phyloP scores from a whole-genome alignment of 352 stramenopile species.

The Phytophthora capsici region DNA sequence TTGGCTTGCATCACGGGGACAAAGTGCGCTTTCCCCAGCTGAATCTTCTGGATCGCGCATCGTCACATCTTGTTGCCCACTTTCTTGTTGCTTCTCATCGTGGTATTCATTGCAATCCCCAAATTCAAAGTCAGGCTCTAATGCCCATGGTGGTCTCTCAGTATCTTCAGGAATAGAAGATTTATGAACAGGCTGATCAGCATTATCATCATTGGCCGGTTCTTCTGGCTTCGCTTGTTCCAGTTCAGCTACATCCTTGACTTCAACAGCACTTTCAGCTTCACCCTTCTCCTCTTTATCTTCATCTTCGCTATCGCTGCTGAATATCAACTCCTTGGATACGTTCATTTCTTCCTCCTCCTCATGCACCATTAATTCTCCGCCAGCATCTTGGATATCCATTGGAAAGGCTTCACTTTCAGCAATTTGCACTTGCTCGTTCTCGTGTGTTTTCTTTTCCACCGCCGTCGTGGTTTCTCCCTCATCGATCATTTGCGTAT shows the following conservation, averaged over 20 bases:
- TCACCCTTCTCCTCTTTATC: slow-evolving; percentile 25
- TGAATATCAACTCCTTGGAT: slow-evolving; percentile 50
- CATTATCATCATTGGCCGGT: not conserved
- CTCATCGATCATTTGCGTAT: slow-evolving; percentile 40
- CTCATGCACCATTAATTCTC: slow-evolving; percentile 22
- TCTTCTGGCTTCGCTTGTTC: slow-evolving; percentile 1
- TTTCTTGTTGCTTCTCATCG: slow-evolving; percentile 1
- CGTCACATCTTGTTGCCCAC: slow-evolving; percentile 22
- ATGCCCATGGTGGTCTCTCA: slow-evolving; percentile 17
- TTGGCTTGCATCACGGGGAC: slow-evolving; percentile 2
- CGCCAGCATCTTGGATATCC: slow-evolving; percentile 12
- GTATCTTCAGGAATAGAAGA: slow-evolving; percentile 8
- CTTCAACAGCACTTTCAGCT: not conserved
- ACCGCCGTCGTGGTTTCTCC: not conserved
- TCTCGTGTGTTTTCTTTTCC: slow-evolving; percentile 4
- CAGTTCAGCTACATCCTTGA: slow-evolving; percentile 3
- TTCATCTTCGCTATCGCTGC: slow-evolving; percentile 41
- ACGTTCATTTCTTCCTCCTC: slow-evolving; percentile 42
- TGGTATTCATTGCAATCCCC: slow-evolving; percentile 14
- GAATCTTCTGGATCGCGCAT: slow-evolving; percentile 17
- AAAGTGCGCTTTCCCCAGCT: slow-evolving; percentile 1
- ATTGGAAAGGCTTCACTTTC: slow-evolving; percentile 5
- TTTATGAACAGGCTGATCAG: slow-evolving; percentile 1
- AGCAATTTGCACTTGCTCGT: slow-evolving; percentile 3
- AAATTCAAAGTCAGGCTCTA: slow-evolving; percentile 35